Percentiles rank a stretch among this genome's conserved stretches.
Evolutionary conservation across 352 stramenopile species (phyloP).

Genomic region (Phytophthora citricola): DNA sequence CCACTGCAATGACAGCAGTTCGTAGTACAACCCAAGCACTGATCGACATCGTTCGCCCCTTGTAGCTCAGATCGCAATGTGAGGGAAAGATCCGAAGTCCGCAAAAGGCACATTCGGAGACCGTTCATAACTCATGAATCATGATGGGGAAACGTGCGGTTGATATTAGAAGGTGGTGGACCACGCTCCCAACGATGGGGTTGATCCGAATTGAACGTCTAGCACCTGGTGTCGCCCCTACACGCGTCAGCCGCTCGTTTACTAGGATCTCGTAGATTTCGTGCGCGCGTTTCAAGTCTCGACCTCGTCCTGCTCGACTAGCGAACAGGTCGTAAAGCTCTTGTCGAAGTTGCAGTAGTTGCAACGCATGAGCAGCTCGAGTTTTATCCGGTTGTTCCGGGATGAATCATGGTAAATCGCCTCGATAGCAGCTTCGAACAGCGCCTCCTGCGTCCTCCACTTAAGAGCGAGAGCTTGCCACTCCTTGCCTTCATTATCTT

Average conservation of each 20-base stretch:
- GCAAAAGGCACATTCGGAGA: constrained; percentile 21
- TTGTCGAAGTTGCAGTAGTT: constrained; percentile 57
- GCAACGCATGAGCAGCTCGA: constrained; percentile 34
- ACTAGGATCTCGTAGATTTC: constrained; percentile 46
- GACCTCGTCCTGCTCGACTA: constrained; percentile 26
- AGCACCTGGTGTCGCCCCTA: constrained; percentile 21
- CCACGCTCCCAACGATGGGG: not conserved
- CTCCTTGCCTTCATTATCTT: constrained; percentile 47
- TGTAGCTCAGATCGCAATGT: constrained; percentile 13
- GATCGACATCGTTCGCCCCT: not conserved
- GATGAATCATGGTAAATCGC: constrained; percentile 41
- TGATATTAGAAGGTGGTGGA: constrained; percentile 5
- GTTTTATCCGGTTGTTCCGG: constrained; percentile 7
- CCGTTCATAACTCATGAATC: constrained; percentile 18
- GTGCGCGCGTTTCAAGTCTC: constrained; percentile 40
- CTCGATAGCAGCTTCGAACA: constrained; percentile 62
- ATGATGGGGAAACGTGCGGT: constrained; percentile 15
- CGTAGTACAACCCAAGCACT: constrained; percentile 10
- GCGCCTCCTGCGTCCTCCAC: constrained; percentile 58
- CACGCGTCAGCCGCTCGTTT: constrained; percentile 34
- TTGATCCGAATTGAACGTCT: constrained; percentile 11
- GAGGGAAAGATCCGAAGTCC: not conserved
- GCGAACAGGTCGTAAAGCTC: constrained; percentile 65
- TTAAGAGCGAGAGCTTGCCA: constrained; percentile 60
- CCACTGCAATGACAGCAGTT: not conserved